Evolutionary conservation across 2,329 filamentous ascomycete species (phyloP), one percentile per base, ranked within the genome.

Genomic region (Fusarium agapanthi): DNA sequence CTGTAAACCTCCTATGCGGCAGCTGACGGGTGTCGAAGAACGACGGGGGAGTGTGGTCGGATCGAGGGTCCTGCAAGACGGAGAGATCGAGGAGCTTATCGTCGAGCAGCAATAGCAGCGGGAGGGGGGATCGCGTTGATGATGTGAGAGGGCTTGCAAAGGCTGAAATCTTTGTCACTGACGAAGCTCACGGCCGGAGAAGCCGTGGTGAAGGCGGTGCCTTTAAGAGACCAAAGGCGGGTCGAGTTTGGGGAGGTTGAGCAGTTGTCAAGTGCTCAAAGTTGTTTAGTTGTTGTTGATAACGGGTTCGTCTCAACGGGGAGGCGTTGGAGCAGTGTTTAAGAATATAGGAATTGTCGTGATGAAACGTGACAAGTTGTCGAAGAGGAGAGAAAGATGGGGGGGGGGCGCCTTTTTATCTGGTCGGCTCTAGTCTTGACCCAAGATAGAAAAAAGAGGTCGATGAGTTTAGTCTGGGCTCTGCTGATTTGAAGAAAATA

Each of bases 1-100:
- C 89, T 90, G 90, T 92, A 92, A 90, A 90, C 91, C 93, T 97
- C 93, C 94, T 98, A 99, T 99, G 95, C 96, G 96, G 96, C 96
- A 98, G 95, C 94, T 97, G 93, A 89, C 87, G 85, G 84, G 86
- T 85, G 85, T 88, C 84, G 83, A 88, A 85, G 82, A 86, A 88
- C 83, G 87, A 88, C 83, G 83, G 81, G 77, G 86, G 79, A 72
- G 86, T 82, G 79, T 83, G 71, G 75, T 83, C 82, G 81, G 86
- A 82, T 80, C 82, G 81, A 78, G 83, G 82, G 77, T 81, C 81
- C 82, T 87, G 84, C 82, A 88, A 84, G 81, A 88, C 80, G 77
- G 84, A 80, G 77, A 83, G 82, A 79, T 87, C 83, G 84, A 85
- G 81, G 69, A 83, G 80, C 79, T 87, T 87, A 88, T 81, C 83